Base-by-base conservation (phyloP, 1,284 basidiomycete genomes). In the Austroboletus rostrupii region DNA sequence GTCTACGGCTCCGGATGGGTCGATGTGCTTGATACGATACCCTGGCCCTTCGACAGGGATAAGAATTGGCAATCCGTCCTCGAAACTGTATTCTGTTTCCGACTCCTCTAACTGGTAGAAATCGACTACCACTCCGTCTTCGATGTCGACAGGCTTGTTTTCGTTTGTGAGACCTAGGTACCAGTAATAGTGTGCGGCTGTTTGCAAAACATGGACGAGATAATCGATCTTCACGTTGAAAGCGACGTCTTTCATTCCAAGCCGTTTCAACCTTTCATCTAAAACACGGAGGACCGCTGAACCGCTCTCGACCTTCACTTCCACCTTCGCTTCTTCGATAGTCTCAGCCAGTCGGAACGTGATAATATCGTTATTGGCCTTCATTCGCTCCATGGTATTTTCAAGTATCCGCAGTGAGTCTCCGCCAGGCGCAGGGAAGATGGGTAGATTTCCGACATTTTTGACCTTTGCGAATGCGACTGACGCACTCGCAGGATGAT, bases 111-210 rank as follows among this genome's bases (percentile, higher is more conserved):
- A 28, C 20, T 23, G 19, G 23, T 53, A 64, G 37, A 61, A 60
- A 28, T 62, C 41, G 31, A 61, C 39, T 0, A 19, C 11, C 8
- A 61, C 46, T 26, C 23, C 23, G 23, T 26, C 23, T 12, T n/a
- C 38, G 14, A 41, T 40, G 13, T 16, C 19, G 9, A 41, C 21
- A 17, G 3, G 21, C 5, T 17, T 23, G 3, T 41, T 26, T 20
- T 40, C 26, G 35, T 53, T 60, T 8, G 32, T 17, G 40, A 61
- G 50, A 36, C 47, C 49, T 5, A 64, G 59, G 33, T 53, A 63
- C 61, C 61, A 63, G 17, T 59, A 57, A 23, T 54, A 61, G 5
- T 59, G 59, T 9, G 59, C 43, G 4, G 59, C 56, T 12, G 56
- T 40, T 13, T 17, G n/a, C 36, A 60, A 37, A 23, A 33, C 17